phyloP scores from a whole-genome alignment of 768 basidiomycete genomes.

The Tylopilus balloui region DNA sequence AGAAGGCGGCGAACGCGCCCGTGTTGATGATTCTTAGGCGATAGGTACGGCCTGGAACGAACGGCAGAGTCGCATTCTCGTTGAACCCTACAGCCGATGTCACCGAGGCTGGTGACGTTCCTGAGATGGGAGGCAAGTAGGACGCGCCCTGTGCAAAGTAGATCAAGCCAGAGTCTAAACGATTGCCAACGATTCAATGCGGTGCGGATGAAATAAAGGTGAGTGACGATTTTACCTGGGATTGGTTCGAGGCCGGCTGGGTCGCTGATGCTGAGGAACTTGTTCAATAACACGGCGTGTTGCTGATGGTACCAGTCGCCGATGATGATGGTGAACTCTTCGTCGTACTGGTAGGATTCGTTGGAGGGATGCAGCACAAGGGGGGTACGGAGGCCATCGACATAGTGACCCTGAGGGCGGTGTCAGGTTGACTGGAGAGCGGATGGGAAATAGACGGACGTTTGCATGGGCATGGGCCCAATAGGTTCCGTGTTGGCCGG shows the following conservation, averaged over 20 bases:
- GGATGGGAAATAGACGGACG: conserved; percentile 11
- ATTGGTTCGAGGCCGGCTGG: conserved; percentile 86
- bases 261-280: conserved; percentile 69
- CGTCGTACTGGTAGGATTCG: conserved; percentile 76
- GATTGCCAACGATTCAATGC: neutral
- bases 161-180: conserved; percentile 70
- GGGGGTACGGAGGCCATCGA: conserved; percentile 89
- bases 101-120: conserved; percentile 41
- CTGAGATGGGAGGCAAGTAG: conserved; percentile 61
- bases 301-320: conserved; percentile 92
- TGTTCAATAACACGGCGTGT: conserved; percentile 54
- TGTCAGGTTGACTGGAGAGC: neutral
- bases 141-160: conserved; percentile 75
- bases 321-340: conserved; percentile 82
- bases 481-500: conserved; percentile 74
- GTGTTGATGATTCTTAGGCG: conserved; percentile 84
- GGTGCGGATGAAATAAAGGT: too few relatives aligned
- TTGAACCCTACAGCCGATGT: conserved; percentile 73
- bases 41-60: conserved; percentile 84
- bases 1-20: conserved; percentile 69
- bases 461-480: conserved; percentile 73
- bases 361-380: conserved; percentile 67
- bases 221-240: conserved; percentile 69
- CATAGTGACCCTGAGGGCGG: conserved; percentile 69
- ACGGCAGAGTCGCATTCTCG: conserved; percentile 79